Evolutionary conservation across 768 basidiomycete species (phyloP).

Genomic region (Psilocybe cubensis): DNA sequence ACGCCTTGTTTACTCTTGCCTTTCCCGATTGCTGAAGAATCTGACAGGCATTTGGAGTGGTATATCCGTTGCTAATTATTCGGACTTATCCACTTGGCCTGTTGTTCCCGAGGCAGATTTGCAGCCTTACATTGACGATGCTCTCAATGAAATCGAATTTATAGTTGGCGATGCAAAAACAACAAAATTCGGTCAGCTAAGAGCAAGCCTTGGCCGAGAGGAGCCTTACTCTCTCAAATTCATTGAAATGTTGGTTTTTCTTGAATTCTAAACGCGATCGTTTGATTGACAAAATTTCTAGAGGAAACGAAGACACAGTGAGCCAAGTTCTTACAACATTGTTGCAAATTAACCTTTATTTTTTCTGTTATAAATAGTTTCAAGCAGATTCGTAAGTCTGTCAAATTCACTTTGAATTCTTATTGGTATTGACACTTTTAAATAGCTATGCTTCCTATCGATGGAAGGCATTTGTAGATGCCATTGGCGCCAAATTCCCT

Average conservation of each 20-base stretch:
- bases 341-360: background rate
- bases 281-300: background rate
- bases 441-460: constrained; percentile 44
- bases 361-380: constrained; percentile 22
- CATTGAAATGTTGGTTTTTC: constrained; percentile 48
- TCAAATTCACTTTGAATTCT: background rate
- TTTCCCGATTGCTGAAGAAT: background rate
- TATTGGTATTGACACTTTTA: constrained; percentile 19
- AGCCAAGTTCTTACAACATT: background rate
- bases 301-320: constrained; percentile 37
- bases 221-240: constrained; percentile 52
- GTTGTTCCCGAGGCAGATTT: constrained; percentile 36
- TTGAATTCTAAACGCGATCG: background rate
- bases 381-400: constrained; percentile 29
- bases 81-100: constrained; percentile 38
- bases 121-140: constrained; percentile 37
- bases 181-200: constrained; percentile 40
- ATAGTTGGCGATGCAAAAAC: constrained; percentile 51
- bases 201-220: constrained; percentile 56
- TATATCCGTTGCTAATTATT: constrained; percentile 35
- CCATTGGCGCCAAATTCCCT: constrained; percentile 26
- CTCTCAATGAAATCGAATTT: constrained; percentile 52
- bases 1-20: background rate
- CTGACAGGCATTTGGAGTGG: constrained; percentile 28
- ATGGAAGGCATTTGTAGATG: constrained; percentile 21